phyloP scores from a whole-genome alignment of 345 rosid species.

The Abelmoschus esculentus region DNA sequence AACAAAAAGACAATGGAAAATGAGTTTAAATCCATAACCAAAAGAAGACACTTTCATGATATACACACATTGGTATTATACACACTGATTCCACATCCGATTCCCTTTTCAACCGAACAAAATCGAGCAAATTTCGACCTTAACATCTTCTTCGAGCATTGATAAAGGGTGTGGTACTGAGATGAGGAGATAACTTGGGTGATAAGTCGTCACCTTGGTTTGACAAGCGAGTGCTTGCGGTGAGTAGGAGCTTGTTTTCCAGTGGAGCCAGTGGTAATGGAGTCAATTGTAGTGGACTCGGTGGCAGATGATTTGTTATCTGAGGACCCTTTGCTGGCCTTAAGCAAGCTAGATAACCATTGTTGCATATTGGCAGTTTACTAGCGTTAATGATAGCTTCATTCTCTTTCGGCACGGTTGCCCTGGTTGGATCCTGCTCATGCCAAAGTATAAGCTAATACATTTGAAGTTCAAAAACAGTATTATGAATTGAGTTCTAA shows the following conservation, averaged over 20 bases:
- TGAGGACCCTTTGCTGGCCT: constrained; percentile 34
- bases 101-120: not conserved
- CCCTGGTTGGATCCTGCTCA: constrained; percentile 56
- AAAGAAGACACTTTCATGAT: not conserved
- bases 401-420: constrained; percentile 44
- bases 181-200: constrained; percentile 35
- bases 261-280: constrained; percentile 41
- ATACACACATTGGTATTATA: not conserved
- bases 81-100: not conserved
- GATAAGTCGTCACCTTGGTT: constrained; percentile 35
- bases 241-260: constrained; percentile 45
- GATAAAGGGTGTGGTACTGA: constrained; percentile 54
- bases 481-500: constrained; percentile 1
- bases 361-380: constrained; percentile 47
- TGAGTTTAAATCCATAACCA: not conserved
- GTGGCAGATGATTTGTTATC: constrained; percentile 20
- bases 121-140: not conserved
- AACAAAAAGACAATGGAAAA: not conserved
- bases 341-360: constrained; percentile 47
- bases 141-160: constrained; percentile 42
- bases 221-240: constrained; percentile 25
- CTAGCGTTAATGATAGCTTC: constrained; percentile 40
- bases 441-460: not conserved
- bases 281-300: constrained; percentile 39
- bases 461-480: not conserved